Evolutionary conservation across 164 flowering plant species (phyloP).

Genomic region (Stephania cephalantha): DNA sequence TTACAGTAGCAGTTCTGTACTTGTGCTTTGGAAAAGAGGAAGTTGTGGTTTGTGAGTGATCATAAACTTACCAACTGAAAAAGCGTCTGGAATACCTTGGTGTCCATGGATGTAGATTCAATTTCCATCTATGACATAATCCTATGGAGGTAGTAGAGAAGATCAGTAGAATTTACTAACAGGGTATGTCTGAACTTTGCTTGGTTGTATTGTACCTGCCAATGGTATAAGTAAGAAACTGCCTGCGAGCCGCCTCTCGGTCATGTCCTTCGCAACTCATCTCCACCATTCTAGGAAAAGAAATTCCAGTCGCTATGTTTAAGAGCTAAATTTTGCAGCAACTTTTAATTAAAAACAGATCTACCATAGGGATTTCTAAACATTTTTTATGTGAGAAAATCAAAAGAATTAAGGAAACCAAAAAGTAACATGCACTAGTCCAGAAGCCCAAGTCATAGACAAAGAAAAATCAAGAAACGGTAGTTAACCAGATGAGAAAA

Average conservation of each 20-base stretch:
- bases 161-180: background rate
- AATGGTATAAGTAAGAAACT: slow-evolving; percentile 66
- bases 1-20: no score
- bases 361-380: background rate
- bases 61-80: slow-evolving; percentile 44
- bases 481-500: no score
- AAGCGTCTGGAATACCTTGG: slow-evolving; percentile 57
- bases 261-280: slow-evolving; percentile 80
- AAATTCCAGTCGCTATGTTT: slow-evolving; percentile 25
- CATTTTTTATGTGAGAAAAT: background rate
- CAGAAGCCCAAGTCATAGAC: no score
- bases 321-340: background rate
- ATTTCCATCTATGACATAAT: slow-evolving; percentile 48
- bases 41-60: background rate
- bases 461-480: no score
- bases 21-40: no score
- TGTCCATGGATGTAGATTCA: slow-evolving; percentile 52
- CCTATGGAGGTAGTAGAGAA: slow-evolving; percentile 25
- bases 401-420: background rate
- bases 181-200: background rate
- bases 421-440: background rate
- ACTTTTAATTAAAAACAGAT: background rate
- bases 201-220: slow-evolving; percentile 41
- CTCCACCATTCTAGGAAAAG: slow-evolving; percentile 50
- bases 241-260: slow-evolving; percentile 49